phyloP scores from a whole-genome alignment of 306 rosid genomes.

The Herpetospermum pedunculosum region DNA sequence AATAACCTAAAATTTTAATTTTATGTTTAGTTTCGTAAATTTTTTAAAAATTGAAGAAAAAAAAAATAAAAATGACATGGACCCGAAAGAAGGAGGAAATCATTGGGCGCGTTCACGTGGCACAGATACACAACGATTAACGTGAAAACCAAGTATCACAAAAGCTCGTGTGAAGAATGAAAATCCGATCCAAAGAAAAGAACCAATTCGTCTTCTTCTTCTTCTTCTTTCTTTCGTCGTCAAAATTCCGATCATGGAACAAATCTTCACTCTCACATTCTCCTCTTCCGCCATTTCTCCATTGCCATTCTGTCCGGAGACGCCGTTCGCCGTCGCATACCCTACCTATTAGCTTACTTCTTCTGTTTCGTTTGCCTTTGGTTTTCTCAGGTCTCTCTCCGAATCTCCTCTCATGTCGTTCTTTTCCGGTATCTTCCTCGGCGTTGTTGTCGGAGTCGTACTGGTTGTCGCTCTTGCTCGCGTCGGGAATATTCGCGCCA shows the following conservation, averaged over 20 bases:
- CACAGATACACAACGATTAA: background rate
- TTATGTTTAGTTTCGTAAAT: too few species aligned
- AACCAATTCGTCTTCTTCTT: background rate
- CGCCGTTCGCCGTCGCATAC: background rate
- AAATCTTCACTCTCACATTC: background rate
- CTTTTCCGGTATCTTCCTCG: constrained; percentile 39
- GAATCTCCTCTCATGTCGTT: constrained; percentile 2
- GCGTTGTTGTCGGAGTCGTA: constrained; percentile 51
- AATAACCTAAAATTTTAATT: too few species aligned
- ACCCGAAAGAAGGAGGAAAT: background rate
- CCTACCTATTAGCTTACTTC: background rate
- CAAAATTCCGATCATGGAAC: background rate
- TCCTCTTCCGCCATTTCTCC: background rate
- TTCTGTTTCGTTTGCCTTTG: background rate
- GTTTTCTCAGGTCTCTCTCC: background rate
- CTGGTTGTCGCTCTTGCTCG: constrained; percentile 56
- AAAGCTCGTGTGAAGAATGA: background rate
- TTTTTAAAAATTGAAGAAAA: too few species aligned
- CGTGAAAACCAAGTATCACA: background rate
- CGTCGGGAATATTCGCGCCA: constrained; percentile 40
- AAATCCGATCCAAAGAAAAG: constrained; percentile 7
- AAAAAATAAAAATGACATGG: background rate
- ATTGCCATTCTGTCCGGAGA: background rate
- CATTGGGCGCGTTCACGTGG: background rate
- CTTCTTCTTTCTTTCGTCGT: background rate